Base-by-base conservation (phyloP, 2,329 filamentous ascomycete genomes). In the Sporothrix inflata region DNA sequence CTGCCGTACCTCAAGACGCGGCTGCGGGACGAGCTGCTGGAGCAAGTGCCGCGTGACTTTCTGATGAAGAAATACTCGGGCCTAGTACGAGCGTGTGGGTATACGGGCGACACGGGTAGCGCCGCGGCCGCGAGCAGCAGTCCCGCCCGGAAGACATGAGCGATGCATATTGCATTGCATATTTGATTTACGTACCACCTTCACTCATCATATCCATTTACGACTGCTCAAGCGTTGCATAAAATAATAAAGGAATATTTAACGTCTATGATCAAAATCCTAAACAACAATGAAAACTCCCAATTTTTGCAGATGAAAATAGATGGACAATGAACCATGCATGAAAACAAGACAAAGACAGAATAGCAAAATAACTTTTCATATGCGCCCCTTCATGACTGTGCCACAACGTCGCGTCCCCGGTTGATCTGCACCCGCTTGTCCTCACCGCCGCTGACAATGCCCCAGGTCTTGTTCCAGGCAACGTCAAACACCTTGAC, bases 381-480 rank as follows among this genome's bases (percentile, higher is more conserved):
- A 24, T 34, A 21, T 21, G n/a, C 19, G 27, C 30, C 16, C 27
- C 40, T 14, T 65, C 70, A 71, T 71, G 57, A 27, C 53, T 57
- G 40, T 14, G 79, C 78, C 60, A 87, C 78, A 57, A 88, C 76
- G 72, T 84, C 87, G 74, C 87, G 85, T 21, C 89, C 90, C 76
- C 88, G 87, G 81, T 99, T 98, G 74, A 99, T 90, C 85, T 99
- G 96, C 77, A 99, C 90, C 84, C 89, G 90, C 84, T 96, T 97
- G 79, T 99, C 96, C 86, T 98, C 94, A 19, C 95, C 94, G 57
- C 86, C 94, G 78, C 93, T 97, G 60, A 98, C 92, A 79, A 99
- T 95, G 1, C 96, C 97, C 79, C 97, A 89, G 7, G 90, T 88
- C 79, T 86, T 85, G 81, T 98, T 93, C 96, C 96, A 99, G 73